Evolutionary conservation across 768 basidiomycete species (phyloP).

Genomic region (Boletus vermiculosoides): DNA sequence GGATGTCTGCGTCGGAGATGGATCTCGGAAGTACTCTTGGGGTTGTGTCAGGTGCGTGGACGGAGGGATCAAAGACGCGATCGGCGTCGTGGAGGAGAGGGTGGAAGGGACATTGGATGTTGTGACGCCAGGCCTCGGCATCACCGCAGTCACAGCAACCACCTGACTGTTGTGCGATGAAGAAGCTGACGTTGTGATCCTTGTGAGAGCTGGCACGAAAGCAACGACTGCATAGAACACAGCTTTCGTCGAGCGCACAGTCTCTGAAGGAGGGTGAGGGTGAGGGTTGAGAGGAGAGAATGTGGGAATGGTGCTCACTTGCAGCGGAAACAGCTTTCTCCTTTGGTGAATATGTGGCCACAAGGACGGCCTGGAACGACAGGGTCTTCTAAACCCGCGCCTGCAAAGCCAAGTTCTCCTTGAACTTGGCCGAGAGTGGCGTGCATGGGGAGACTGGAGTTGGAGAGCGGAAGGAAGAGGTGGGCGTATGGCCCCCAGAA

Average conservation of each 20-base stretch:
- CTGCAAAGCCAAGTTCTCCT: slow-evolving; percentile 50
- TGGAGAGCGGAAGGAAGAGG: slow-evolving; percentile 68
- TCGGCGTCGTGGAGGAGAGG: slow-evolving; percentile 44
- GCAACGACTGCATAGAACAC: slow-evolving; percentile 86
- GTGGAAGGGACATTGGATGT: slow-evolving; percentile 72
- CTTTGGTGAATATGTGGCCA: slow-evolving; percentile 84
- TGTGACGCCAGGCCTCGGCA: slow-evolving; percentile 76
- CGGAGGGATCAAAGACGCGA: slow-evolving; percentile 6
- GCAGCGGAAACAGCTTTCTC: slow-evolving; percentile 92
- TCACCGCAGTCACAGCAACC: slow-evolving; percentile 97
- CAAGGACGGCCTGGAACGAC: slow-evolving; percentile 72
- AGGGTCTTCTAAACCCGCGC: slow-evolving; percentile 59
- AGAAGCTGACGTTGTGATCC: slow-evolving; percentile 90
- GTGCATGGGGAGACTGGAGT: slow-evolving; percentile 60
- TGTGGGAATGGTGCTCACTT: slow-evolving; percentile 56
- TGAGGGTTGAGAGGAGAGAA: slow-evolving; percentile 2
- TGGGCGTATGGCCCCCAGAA: slow-evolving; percentile 79
- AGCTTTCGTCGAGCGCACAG: slow-evolving; percentile 86
- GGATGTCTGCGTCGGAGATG: slow-evolving; percentile 48
- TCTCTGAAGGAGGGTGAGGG: slow-evolving; percentile 52
- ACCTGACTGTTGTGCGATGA: slow-evolving; percentile 87
- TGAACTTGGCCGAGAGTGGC: slow-evolving; percentile 72
- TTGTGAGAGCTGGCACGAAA: slow-evolving; percentile 86
- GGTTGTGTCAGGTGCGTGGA: slow-evolving; percentile 34
- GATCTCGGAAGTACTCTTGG: slow-evolving; percentile 43